These are phyloP conservation scores for Pythium brassicae DNA, from an alignment of 352 stramenopile species.

Conservation along the genomic window DNA sequence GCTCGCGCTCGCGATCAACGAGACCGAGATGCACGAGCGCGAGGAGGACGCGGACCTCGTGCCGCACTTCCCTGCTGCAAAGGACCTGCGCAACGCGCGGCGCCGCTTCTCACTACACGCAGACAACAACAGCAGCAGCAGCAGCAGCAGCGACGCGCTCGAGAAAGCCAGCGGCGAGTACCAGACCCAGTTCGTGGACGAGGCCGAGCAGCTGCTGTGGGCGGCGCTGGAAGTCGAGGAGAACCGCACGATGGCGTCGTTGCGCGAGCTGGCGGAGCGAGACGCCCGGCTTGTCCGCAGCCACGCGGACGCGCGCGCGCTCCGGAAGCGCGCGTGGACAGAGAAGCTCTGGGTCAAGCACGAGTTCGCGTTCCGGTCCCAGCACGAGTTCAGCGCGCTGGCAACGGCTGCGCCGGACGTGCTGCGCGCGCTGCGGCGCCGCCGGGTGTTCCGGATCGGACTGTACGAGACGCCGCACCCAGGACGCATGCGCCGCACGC, in stretches of 20 bases:
- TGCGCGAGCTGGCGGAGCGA: constrained; percentile 39
- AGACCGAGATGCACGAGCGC: constrained; percentile 64
- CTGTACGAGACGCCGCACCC: constrained; percentile 65
- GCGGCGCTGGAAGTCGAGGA: constrained; percentile 81
- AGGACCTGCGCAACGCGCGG: constrained; percentile 34
- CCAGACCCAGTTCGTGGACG: constrained; percentile 24
- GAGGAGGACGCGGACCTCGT: constrained; percentile 67
- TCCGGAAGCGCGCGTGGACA: constrained; percentile 43
- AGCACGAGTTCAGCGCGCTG: constrained; percentile 48
- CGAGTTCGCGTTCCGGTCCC: constrained; percentile 65
- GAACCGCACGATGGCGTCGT: constrained; percentile 60
- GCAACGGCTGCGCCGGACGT: constrained; percentile 21
- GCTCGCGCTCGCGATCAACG: constrained; percentile 57
- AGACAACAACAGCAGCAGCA: too few relatives aligned
- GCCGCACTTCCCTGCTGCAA: constrained; percentile 59
- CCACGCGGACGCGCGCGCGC: constrained; percentile 11
- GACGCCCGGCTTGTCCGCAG: constrained; percentile 32
- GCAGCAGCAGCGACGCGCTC: neutral
- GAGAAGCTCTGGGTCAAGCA: constrained; percentile 54
- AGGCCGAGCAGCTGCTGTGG: constrained; percentile 53
- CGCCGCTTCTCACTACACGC: constrained; percentile 4
- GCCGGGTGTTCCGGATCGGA: constrained; percentile 44
- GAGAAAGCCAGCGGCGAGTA: neutral
- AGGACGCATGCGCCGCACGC: constrained; percentile 44
- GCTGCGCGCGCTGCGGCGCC: constrained; percentile 23